Evolutionary conservation across 2,329 filamentous ascomycete species (phyloP).

Genomic region (Pseudogymnoascus sp.): DNA sequence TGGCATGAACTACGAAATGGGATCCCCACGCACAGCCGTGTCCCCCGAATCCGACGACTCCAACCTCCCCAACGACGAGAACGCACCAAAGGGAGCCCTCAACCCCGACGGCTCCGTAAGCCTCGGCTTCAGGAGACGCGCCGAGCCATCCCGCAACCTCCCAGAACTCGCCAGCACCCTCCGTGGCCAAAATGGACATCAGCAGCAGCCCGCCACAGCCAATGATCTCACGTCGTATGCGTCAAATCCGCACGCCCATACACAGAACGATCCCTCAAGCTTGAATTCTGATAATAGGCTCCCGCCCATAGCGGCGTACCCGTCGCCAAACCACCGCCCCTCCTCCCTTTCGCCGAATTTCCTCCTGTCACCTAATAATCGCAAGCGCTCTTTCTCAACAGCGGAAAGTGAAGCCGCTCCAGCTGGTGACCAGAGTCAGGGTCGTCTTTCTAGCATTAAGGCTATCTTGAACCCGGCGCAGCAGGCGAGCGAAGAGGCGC

Average conservation of each 20-base stretch:
- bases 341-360: conserved; percentile 53
- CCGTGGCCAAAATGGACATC: conserved; percentile 21
- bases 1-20: conserved; percentile 25
- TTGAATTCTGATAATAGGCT: conserved; percentile 50
- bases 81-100: conserved; percentile 42
- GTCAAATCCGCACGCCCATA: conserved; percentile 24
- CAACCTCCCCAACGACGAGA: not conserved
- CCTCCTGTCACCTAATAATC: conserved; percentile 48
- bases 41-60: conserved; percentile 27
- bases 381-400: conserved; percentile 61
- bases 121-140: conserved; percentile 46
- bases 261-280: conserved; percentile 32
- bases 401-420: conserved; percentile 38
- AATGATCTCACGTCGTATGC: conserved; percentile 36
- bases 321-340: conserved; percentile 39
- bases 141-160: conserved; percentile 22
- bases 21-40: conserved; percentile 3
- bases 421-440: conserved; percentile 40
- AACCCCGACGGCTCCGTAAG: conserved; percentile 60
- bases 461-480: conserved; percentile 59
- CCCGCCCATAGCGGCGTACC: conserved; percentile 37
- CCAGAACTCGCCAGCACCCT: conserved; percentile 22
- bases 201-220: conserved; percentile 40
- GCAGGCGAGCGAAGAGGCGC: conserved; percentile 15
- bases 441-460: conserved; percentile 66